Conservation (phyloP, 129 eudicot species). For the Pulicaria dysenterica region DNA sequence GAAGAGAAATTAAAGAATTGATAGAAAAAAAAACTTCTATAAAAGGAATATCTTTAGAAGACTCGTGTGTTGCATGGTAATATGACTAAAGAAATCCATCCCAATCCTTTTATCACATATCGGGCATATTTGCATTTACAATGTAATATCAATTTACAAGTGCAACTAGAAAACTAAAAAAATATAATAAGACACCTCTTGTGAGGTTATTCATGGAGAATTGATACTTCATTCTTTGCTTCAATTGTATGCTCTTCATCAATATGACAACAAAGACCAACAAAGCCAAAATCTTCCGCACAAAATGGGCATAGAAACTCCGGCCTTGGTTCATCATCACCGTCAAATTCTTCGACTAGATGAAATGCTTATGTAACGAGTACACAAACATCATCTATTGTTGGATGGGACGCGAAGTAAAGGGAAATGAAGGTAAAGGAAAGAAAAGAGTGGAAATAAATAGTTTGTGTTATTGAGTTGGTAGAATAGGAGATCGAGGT, state of each 20-base stretch:
- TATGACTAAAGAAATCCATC: slow-evolving; percentile 66
- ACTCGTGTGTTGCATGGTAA: slow-evolving; percentile 68
- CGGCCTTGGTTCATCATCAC: slow-evolving; percentile 46
- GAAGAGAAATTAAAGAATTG: too few species aligned
- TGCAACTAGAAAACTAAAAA: neutral
- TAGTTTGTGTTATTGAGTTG: too few species aligned
- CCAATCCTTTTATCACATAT: slow-evolving; percentile 73
- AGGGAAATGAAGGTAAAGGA: too few species aligned
- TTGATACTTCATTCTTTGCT: slow-evolving; percentile 62
- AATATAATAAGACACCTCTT: neutral
- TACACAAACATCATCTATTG: too few species aligned
- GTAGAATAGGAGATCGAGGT: too few species aligned
- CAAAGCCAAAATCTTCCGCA: slow-evolving; percentile 80
- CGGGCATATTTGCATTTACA: slow-evolving; percentile 70
- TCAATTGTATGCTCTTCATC: slow-evolving; percentile 83
- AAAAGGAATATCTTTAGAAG: slow-evolving; percentile 60
- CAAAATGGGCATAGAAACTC: slow-evolving; percentile 85
- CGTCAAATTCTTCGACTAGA: slow-evolving; percentile 63
- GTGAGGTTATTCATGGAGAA: too few species aligned
- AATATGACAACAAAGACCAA: slow-evolving; percentile 89
- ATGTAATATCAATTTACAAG: too few species aligned
- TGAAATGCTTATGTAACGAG: slow-evolving; percentile 43
- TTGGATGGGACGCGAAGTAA: too few species aligned
- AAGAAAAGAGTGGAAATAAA: too few species aligned
- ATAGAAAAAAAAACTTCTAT: too few species aligned